Conservation (phyloP, 2,329 filamentous ascomycete species). For the Calonectria honghensis region DNA sequence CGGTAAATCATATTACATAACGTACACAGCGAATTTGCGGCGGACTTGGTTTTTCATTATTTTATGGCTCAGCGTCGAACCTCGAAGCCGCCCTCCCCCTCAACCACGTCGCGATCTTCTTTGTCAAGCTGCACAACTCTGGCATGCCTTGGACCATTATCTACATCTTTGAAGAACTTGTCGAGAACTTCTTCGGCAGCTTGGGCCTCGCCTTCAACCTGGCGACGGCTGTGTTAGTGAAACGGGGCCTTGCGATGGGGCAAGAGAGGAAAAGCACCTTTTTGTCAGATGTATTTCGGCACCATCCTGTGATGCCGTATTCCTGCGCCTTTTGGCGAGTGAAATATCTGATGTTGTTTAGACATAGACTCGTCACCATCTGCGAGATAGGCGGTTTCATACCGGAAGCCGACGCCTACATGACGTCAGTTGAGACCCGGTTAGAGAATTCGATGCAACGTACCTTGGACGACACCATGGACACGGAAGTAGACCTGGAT, state of each 20-base stretch:
- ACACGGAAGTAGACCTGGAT: slow-evolving; percentile 77
- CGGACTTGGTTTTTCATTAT: not conserved
- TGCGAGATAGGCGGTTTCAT: slow-evolving; percentile 33
- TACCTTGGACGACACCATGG: slow-evolving; percentile 83
- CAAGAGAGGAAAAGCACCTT: slow-evolving; percentile 63
- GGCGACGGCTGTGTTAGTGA: slow-evolving; percentile 42
- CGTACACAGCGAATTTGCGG: not conserved
- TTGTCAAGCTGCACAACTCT: slow-evolving; percentile 85
- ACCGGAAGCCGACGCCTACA: slow-evolving; percentile 75
- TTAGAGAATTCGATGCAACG: slow-evolving; percentile 40
- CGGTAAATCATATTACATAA: not conserved
- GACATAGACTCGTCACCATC: not conserved
- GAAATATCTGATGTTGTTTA: slow-evolving; percentile 67
- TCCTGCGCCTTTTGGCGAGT: slow-evolving; percentile 71
- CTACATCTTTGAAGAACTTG: slow-evolving; percentile 83
- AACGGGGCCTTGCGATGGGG: not conserved
- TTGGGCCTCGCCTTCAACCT: slow-evolving; percentile 95
- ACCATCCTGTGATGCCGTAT: slow-evolving; percentile 76
- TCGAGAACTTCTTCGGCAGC: slow-evolving; percentile 79
- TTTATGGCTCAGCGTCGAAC: slow-evolving; percentile 66
- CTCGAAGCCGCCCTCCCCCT: slow-evolving; percentile 81
- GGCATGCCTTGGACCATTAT: slow-evolving; percentile 83
- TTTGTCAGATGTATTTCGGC: slow-evolving; percentile 74
- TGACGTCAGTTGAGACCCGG: slow-evolving; percentile 53
- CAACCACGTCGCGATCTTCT: slow-evolving; percentile 77